These are phyloP conservation scores for Psidium friedrichsthalianum DNA, from an alignment of 345 rosid species.

Conservation along the genomic window DNA sequence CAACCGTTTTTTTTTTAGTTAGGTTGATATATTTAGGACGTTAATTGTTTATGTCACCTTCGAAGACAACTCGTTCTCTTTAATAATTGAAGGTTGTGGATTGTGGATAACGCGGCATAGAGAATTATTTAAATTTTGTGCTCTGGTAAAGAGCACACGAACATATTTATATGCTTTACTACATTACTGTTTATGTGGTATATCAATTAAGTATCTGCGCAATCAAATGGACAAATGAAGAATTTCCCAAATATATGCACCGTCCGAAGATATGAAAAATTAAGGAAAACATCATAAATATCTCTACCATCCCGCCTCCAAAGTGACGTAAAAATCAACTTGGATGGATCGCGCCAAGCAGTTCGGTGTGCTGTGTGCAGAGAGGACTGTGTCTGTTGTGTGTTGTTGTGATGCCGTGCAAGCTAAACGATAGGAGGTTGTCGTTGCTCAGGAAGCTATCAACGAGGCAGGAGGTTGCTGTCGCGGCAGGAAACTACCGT, in stretches of 20 bases:
- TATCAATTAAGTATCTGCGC: not conserved
- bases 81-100: not conserved
- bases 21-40: not conserved
- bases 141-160: not conserved
- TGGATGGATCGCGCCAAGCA: not conserved
- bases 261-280: not conserved
- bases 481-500: rapidly evolving
- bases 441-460: not conserved
- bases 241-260: not conserved
- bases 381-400: not conserved
- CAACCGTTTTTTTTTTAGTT: not conserved
- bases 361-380: not conserved
- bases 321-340: not conserved
- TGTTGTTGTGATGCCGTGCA: not conserved
- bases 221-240: not conserved
- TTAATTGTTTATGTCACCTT: not conserved
- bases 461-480: not conserved
- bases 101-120: not conserved
- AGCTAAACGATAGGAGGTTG: not conserved
- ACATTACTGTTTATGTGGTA: not conserved
- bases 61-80: not conserved
- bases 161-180: not conserved
- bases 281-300: not conserved
- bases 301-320: not conserved
- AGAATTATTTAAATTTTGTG: not conserved